phyloP scores from a whole-genome alignment of 805 yeast species.

The Candida gorgasii region DNA sequence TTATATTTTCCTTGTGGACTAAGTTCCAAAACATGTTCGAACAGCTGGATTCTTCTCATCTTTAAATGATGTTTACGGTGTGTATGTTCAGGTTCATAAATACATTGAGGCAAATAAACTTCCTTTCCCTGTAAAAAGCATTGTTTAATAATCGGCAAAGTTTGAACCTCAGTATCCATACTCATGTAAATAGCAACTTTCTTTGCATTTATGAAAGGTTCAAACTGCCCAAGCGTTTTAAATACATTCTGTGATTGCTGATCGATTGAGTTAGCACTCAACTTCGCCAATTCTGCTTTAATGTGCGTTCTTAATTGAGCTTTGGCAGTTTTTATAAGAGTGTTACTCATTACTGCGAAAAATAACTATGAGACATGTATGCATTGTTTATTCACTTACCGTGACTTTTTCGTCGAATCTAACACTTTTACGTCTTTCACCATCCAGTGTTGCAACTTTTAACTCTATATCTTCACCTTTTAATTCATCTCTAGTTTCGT shows the following conservation, averaged over 20 bases:
- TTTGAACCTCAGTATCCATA: constrained; percentile 77
- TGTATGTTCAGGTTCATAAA: constrained; percentile 26
- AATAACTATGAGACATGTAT: background rate
- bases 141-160: constrained; percentile 50
- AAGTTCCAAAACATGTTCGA: constrained; percentile 45
- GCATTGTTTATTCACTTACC: constrained; percentile 13
- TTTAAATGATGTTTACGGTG: constrained; percentile 45
- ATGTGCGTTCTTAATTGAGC: constrained; percentile 24
- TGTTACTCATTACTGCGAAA: constrained; percentile 5
- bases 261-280: constrained; percentile 18
- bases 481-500: constrained; percentile 42
- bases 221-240: constrained; percentile 20
- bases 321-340: constrained; percentile 21
- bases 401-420: constrained; percentile 62
- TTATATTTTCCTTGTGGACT: constrained; percentile 68
- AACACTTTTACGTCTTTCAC: constrained; percentile 61
- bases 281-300: constrained; percentile 20
- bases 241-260: constrained; percentile 28
- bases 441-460: constrained; percentile 39
- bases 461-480: constrained; percentile 43
- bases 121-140: constrained; percentile 52
- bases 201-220: constrained; percentile 44
- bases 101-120: constrained; percentile 62
- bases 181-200: constrained; percentile 71
- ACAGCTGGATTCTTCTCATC: constrained; percentile 52